These are phyloP conservation scores for Agastache rugosa DNA, from an alignment of 257 asterid species.

Conservation along the genomic window DNA sequence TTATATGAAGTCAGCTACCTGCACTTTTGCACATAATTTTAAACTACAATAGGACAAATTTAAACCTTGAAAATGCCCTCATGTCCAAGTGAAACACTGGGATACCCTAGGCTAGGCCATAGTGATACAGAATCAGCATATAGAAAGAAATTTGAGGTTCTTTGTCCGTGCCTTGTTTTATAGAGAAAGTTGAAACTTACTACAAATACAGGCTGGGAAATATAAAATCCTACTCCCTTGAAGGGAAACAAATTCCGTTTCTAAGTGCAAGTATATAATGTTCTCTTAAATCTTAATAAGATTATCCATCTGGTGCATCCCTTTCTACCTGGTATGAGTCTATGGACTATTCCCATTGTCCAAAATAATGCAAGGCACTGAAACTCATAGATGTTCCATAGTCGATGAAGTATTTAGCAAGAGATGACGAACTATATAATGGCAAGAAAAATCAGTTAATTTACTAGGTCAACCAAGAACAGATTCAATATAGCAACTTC, in stretches of 20 bases:
- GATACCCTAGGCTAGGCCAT: conserved; percentile 1
- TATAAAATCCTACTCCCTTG: neutral
- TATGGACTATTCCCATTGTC: conserved; percentile 4
- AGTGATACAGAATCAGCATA: conserved; percentile 2
- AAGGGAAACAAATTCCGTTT: conserved; percentile 16
- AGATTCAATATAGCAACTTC: conserved; percentile 14
- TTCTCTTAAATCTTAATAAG: neutral
- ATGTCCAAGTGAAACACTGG: neutral
- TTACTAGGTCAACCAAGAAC: conserved; percentile 15
- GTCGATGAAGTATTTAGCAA: neutral
- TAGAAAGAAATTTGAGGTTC: conserved; percentile 20
- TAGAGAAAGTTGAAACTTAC: neutral
- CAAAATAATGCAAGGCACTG: conserved; percentile 1
- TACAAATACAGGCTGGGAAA: neutral
- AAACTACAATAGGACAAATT: neutral
- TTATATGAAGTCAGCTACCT: conserved; percentile 30
- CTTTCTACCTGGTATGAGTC: conserved; percentile 14
- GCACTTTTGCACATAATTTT: conserved; percentile 11
- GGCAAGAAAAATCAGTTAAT: conserved; percentile 13
- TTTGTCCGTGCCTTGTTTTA: neutral
- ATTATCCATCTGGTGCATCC: neutral
- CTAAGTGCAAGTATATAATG: conserved; percentile 13
- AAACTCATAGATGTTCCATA: conserved; percentile 12
- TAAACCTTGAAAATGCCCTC: neutral
- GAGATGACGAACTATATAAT: neutral